Evolutionary conservation across 2,329 filamentous ascomycete species (phyloP).

Genomic region (Tympanopsis confertula): DNA sequence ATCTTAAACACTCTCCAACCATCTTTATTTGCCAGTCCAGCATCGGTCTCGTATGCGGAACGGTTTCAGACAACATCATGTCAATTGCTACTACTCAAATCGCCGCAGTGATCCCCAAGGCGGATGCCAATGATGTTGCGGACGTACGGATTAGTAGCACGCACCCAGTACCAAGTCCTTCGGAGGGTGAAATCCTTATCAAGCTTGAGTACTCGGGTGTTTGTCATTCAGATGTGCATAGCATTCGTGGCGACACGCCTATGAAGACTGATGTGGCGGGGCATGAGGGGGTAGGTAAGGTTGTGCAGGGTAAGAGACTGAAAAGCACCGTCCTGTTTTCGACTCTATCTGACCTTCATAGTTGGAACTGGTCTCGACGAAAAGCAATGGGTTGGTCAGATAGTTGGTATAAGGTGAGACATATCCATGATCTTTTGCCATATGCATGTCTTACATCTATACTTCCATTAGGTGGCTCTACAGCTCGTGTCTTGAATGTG

Average conservation of each 20-base stretch:
- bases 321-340: background rate
- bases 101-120: background rate
- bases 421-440: background rate
- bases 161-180: background rate
- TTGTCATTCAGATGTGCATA: constrained; percentile 1
- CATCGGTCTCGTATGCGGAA: too few relatives aligned
- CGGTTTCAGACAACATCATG: too few relatives aligned
- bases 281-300: background rate
- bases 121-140: background rate
- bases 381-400: background rate
- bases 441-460: background rate
- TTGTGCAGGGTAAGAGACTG: background rate
- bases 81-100: background rate
- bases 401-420: background rate
- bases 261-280: constrained; percentile 1
- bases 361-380: background rate
- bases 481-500: constrained; percentile 21
- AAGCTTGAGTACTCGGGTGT: constrained; percentile 1
- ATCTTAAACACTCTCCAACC: too few relatives aligned
- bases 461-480: constrained; percentile 17
- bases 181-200: background rate
- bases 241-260: background rate
- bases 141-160: background rate
- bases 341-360: background rate
- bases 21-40: too few relatives aligned